phyloP scores from a whole-genome alignment of 2,329 filamentous ascomycete genomes.

The Fusarium bulbicola region DNA sequence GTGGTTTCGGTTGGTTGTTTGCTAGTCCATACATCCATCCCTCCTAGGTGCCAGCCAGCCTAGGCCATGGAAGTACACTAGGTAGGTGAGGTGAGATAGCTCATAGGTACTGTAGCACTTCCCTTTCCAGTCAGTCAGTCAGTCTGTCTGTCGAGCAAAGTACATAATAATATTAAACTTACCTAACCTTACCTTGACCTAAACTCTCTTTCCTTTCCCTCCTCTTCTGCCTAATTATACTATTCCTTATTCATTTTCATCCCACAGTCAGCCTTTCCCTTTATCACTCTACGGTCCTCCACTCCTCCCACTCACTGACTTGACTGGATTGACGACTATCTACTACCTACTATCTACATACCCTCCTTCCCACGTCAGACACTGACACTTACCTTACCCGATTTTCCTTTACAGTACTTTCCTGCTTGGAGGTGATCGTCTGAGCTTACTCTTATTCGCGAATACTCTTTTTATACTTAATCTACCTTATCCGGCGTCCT shows the following conservation, averaged over 20 bases:
- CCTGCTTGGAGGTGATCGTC: constrained; percentile 3
- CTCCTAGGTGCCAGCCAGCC: constrained; percentile 5
- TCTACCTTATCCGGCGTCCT: background rate
- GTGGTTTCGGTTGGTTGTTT: constrained; percentile 33
- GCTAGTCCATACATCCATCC: constrained; percentile 26
- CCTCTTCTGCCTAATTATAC: constrained; percentile 12
- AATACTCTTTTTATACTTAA: constrained; percentile 17
- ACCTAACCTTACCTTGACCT: constrained; percentile 23
- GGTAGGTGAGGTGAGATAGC: constrained; percentile 2
- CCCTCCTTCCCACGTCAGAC: constrained; percentile 10
- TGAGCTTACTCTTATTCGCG: constrained; percentile 15
- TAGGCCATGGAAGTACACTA: background rate
- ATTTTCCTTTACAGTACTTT: background rate
- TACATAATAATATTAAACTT: constrained; percentile 17
- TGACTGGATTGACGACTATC: background rate
- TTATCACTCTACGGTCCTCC: background rate
- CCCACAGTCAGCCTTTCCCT: constrained; percentile 4
- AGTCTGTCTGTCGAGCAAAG: background rate
- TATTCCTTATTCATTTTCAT: constrained; percentile 15
- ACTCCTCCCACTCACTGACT: background rate
- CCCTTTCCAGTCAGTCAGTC: background rate
- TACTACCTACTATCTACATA: background rate
- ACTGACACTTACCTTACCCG: background rate
- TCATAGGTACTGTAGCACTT: constrained; percentile 26
- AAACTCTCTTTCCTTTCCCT: constrained; percentile 28